Evolutionary conservation across 352 stramenopile species (phyloP).

Genomic region (Pythium chondricola): DNA sequence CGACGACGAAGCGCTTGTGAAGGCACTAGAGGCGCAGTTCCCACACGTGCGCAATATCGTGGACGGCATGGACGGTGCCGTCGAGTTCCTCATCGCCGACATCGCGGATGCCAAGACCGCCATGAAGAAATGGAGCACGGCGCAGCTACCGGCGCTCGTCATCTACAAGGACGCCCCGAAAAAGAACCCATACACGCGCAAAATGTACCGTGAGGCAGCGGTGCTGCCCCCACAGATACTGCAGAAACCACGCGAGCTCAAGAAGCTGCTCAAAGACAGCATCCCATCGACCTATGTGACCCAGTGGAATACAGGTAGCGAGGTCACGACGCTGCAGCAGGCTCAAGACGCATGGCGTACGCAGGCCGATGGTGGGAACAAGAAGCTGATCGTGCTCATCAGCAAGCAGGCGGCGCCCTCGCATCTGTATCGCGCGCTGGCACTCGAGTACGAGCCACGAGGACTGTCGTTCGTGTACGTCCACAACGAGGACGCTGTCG

Average conservation of each 20-base stretch:
- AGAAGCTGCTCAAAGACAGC: conserved; percentile 54
- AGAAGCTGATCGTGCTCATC: conserved; percentile 38
- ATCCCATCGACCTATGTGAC: conserved; percentile 48
- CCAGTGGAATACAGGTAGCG: conserved; percentile 16
- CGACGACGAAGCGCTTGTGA: conserved; percentile 7
- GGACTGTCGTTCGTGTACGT: conserved; percentile 52
- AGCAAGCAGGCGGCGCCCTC: conserved; percentile 63
- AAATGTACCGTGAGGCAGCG: conserved; percentile 46
- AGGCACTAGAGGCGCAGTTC: conserved; percentile 14
- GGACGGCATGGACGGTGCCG: conserved; percentile 8
- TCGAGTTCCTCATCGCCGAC: conserved; percentile 20
- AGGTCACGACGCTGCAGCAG: conserved; percentile 9
- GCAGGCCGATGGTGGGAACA: conserved; percentile 14
- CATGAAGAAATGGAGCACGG: conserved; percentile 50
- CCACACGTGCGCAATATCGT: conserved; percentile 14
- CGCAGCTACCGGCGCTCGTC: conserved; percentile 39
- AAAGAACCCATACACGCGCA: conserved; percentile 69
- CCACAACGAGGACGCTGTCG: conserved; percentile 25
- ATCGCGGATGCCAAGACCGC: conserved; percentile 26
- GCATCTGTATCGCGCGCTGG: conserved; percentile 49
- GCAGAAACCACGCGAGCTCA: conserved; percentile 43
- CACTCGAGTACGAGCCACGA: conserved; percentile 45
- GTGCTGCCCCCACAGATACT: conserved; percentile 27
- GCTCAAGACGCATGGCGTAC: conserved; percentile 10
- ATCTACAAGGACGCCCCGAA: conserved; percentile 57